phyloP scores from a whole-genome alignment of 78 protist species.

The Guillardia theta region DNA sequence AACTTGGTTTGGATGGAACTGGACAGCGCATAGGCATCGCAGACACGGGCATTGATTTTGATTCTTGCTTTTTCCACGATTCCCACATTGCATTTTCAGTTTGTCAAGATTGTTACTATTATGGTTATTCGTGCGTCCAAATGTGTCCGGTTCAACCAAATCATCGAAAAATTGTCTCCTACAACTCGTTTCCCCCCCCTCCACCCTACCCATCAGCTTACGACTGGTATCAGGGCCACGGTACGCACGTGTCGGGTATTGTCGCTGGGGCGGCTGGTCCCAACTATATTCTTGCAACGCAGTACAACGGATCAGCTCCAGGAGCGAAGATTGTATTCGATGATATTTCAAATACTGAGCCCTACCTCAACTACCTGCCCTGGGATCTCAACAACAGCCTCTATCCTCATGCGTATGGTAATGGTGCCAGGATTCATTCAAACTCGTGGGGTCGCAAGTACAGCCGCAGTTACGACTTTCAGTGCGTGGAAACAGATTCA shows the following conservation, averaged over 20 bases:
- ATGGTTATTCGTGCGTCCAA: neutral
- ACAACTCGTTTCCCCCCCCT: neutral
- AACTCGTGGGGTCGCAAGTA: neutral
- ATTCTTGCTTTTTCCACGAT: slow-evolving; percentile 24
- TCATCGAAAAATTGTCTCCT: neutral
- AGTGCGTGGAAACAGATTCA: neutral
- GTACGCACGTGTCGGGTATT: slow-evolving; percentile 45
- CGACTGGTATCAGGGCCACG: slow-evolving; percentile 45
- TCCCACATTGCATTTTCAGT: neutral
- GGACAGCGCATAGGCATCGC: neutral
- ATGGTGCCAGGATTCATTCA: neutral
- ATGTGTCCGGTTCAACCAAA: neutral
- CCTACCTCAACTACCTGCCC: neutral
- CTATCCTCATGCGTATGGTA: neutral
- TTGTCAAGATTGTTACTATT: neutral
- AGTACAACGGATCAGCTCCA: slow-evolving; percentile 44
- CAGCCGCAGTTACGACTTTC: neutral
- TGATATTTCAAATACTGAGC: neutral
- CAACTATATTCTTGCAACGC: neutral
- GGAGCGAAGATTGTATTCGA: slow-evolving; percentile 21
- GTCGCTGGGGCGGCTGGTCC: neutral
- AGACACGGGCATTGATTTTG: neutral
- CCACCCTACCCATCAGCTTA: neutral
- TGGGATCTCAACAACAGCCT: slow-evolving; percentile 10
- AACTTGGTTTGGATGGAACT: neutral